Evolutionary conservation across 2,329 filamentous ascomycete species (phyloP).

Genomic region (Beauveria bassiana): DNA sequence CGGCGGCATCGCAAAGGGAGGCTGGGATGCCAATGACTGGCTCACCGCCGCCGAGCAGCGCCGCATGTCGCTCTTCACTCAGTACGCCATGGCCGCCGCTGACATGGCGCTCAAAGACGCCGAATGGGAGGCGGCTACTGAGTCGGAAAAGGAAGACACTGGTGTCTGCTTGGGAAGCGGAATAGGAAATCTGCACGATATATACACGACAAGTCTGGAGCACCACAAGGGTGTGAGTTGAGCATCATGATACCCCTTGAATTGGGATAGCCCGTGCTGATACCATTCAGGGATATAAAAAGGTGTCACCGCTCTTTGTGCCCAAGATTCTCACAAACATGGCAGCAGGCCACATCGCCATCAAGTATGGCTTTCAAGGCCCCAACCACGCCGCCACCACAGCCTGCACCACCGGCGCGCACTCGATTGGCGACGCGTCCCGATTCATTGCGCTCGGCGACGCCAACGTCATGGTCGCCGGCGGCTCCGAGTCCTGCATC

Average conservation of each 20-base stretch:
- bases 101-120: constrained; percentile 82
- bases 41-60: constrained; percentile 48
- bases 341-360: constrained; percentile 88
- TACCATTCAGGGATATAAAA: constrained; percentile 67
- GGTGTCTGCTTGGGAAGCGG: constrained; percentile 92
- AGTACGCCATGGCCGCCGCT: constrained; percentile 82
- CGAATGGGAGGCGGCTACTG: constrained; percentile 57
- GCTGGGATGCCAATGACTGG: constrained; percentile 50
- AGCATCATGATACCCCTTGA: not conserved
- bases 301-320: constrained; percentile 88
- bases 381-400: constrained; percentile 92
- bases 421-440: constrained; percentile 90
- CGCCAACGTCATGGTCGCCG: constrained; percentile 93
- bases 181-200: constrained; percentile 87
- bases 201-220: constrained; percentile 73
- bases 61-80: constrained; percentile 83
- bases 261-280: not conserved
- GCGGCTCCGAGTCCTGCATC: constrained; percentile 89
- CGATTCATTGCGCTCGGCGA: constrained; percentile 87
- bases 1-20: constrained; percentile 26
- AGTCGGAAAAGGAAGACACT: constrained; percentile 63
- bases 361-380: constrained; percentile 81
- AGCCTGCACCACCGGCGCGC: constrained; percentile 91
- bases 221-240: constrained; percentile 62
- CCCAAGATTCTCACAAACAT: constrained; percentile 91